phyloP scores from a whole-genome alignment of 2,329 filamentous ascomycete species.

The Nectriaceae sp. region DNA sequence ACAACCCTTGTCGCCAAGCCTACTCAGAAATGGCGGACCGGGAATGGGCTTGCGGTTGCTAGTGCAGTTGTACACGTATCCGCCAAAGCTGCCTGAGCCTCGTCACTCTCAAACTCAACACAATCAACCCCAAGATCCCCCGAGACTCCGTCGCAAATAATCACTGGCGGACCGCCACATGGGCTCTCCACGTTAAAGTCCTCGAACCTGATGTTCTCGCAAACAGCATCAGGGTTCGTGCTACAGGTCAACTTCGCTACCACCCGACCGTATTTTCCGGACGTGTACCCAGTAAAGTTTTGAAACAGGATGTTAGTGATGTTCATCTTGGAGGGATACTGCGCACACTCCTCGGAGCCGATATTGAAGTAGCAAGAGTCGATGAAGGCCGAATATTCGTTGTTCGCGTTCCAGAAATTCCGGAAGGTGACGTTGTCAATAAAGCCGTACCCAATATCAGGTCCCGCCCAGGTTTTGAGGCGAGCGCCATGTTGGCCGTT shows the following conservation, averaged over 20 bases:
- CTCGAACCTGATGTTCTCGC: constrained; percentile 26
- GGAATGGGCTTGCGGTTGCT: constrained; percentile 20
- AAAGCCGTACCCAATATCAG: constrained; percentile 23
- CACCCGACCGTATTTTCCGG: constrained; percentile 23
- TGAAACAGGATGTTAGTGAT: constrained; percentile 27
- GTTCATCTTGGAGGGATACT: constrained; percentile 26
- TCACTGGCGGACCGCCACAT: constrained; percentile 19
- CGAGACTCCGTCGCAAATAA: constrained; percentile 24
- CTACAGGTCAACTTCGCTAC: constrained; percentile 23
- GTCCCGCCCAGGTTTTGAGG: constrained; percentile 27
- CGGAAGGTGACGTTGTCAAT: constrained; percentile 28
- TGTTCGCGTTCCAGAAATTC: constrained; percentile 27
- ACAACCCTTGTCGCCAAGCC: neutral
- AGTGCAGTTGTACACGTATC: constrained; percentile 18
- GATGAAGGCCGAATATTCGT: constrained; percentile 25
- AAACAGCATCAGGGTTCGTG: constrained; percentile 23
- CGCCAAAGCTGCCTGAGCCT: constrained; percentile 21
- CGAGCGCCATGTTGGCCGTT: constrained; percentile 26
- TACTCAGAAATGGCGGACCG: neutral
- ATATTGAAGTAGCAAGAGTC: constrained; percentile 30
- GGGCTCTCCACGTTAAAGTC: constrained; percentile 24
- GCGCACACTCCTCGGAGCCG: constrained; percentile 13
- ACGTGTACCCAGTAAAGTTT: constrained; percentile 28
- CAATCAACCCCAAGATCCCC: constrained; percentile 23
- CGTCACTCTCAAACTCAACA: constrained; percentile 16